Evolutionary conservation across 2,329 filamentous ascomycete species (phyloP).

Genomic region (Trichoderma hamatum): DNA sequence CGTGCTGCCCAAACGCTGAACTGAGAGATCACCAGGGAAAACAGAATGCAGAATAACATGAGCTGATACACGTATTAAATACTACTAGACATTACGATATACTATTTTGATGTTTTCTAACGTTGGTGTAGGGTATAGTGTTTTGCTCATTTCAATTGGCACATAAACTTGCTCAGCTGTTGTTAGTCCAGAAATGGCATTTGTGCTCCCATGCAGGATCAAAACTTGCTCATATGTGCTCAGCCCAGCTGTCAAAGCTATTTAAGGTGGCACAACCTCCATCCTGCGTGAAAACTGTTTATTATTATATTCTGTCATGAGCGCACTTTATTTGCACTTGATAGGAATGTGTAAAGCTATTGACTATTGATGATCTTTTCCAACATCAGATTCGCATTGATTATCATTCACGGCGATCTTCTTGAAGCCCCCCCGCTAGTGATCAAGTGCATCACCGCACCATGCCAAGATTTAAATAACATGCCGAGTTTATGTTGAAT

Average conservation of each 20-base stretch:
- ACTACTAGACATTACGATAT: too few species aligned
- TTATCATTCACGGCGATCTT: not conserved
- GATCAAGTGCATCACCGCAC: not conserved
- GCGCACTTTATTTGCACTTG: not conserved
- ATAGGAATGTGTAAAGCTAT: not conserved
- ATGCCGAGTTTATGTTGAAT: not conserved
- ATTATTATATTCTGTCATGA: not conserved
- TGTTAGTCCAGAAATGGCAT: not conserved
- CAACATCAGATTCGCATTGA: not conserved
- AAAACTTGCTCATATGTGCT: not conserved
- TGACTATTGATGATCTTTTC: not conserved
- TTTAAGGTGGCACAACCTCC: not conserved
- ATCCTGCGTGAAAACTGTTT: not conserved
- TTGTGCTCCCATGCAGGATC: not conserved
- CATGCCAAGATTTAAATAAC: not conserved
- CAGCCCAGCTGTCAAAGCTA: not conserved
- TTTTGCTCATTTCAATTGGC: not conserved
- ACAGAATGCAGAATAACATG: not conserved
- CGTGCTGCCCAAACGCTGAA: not conserved
- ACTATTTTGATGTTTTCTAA: not conserved
- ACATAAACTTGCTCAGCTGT: not conserved
- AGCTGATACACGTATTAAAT: not conserved
- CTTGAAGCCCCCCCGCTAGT: not conserved
- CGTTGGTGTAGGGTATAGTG: not conserved
- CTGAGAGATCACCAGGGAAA: not conserved